A percentile compares a stretch with the other conserved stretches of the same genome.
Conservation (phyloP, 1,284 basidiomycete genomes). For the Schizopora paradoxa region DNA sequence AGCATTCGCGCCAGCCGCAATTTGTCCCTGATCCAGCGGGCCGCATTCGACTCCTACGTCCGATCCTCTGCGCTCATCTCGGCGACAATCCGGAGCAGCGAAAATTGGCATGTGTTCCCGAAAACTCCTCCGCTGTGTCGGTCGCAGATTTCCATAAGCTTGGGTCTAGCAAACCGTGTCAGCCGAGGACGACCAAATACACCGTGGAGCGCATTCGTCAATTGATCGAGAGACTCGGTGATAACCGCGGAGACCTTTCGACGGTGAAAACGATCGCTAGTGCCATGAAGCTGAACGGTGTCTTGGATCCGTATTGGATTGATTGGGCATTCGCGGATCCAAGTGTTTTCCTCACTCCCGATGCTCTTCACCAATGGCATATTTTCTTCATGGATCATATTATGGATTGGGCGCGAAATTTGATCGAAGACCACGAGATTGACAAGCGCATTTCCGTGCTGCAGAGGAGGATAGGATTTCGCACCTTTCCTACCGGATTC, state of each 20-base stretch:
- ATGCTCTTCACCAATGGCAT: constrained; percentile 19
- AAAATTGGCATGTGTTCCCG: not conserved
- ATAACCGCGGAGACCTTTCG: not conserved
- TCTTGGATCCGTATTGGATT: constrained; percentile 13
- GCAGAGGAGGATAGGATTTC: constrained; percentile 6
- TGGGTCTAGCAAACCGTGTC: not conserved
- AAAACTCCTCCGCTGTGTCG: not conserved
- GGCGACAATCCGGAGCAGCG: not conserved
- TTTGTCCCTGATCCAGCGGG: not conserved
- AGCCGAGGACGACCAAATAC: not conserved
- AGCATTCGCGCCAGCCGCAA: not conserved
- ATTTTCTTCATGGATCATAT: constrained; percentile 10
- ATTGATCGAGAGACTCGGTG: not conserved
- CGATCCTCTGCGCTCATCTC: not conserved
- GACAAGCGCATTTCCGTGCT: constrained; percentile 8
- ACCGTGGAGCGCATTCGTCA: not conserved
- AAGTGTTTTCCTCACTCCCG: constrained; percentile 15
- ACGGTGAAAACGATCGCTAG: not conserved
- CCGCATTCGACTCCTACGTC: not conserved
- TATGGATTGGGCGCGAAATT: constrained; percentile 3
- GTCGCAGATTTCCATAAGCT: not conserved
- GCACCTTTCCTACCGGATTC: constrained; percentile 4
- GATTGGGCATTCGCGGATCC: constrained; percentile 17
- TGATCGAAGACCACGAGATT: constrained; percentile 10
- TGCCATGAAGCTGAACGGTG: not conserved